These are phyloP conservation scores for Lasiodiplodia theobromae DNA, from an alignment of 2,329 filamentous ascomycete species.

Conservation along the genomic window DNA sequence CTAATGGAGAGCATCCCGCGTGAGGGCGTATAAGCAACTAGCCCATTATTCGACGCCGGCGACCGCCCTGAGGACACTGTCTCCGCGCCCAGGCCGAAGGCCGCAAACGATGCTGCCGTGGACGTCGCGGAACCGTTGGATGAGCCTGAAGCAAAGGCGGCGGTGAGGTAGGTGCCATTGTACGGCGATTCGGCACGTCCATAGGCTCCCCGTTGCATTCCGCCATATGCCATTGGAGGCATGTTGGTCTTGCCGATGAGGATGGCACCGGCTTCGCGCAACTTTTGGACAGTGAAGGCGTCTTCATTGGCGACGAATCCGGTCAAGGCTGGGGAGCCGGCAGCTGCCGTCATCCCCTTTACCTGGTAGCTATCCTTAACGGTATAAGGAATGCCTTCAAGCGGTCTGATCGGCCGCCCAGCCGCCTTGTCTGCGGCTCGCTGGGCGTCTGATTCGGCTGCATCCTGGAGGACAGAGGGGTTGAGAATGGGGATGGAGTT, in stretches of 20 bases:
- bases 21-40: conserved; percentile 63
- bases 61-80: conserved; percentile 62
- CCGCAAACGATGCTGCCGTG: conserved; percentile 57
- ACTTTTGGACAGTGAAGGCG: conserved; percentile 55
- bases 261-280: conserved; percentile 57
- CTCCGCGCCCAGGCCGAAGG: conserved; percentile 61
- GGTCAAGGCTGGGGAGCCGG: conserved; percentile 62
- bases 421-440: conserved; percentile 47
- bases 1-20: conserved; percentile 57
- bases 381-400: conserved; percentile 66
- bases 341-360: conserved; percentile 60
- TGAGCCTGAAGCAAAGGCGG: conserved; percentile 62
- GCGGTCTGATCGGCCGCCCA: conserved; percentile 37
- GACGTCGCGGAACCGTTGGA: conserved; percentile 62
- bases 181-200: conserved; percentile 63
- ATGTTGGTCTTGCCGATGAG: conserved; percentile 63
- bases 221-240: conserved; percentile 63
- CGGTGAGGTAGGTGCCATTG: conserved; percentile 57
- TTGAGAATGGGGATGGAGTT: conserved; percentile 61
- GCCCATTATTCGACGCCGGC: conserved; percentile 61
- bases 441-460: conserved; percentile 55
- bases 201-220: conserved; percentile 62
- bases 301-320: conserved; percentile 58
- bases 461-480: conserved; percentile 54
- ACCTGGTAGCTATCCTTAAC: conserved; percentile 66